These are phyloP conservation scores for Ascochyta fabae DNA, from an alignment of 2,329 filamentous ascomycete genomes.

Conservation along the genomic window DNA sequence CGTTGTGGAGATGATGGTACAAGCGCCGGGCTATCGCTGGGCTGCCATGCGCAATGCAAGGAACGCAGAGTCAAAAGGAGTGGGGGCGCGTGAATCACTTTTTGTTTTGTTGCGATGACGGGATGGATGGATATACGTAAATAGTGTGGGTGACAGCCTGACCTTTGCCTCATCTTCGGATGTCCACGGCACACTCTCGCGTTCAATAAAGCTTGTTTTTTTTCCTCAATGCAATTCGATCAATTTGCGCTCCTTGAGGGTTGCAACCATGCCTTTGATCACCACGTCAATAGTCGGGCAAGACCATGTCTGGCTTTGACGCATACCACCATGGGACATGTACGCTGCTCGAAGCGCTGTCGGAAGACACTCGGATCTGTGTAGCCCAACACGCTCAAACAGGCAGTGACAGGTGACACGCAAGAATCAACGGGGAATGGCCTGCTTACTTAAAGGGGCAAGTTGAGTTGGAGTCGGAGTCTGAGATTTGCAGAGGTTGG, in stretches of 20 bases:
- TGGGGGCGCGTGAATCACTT: neutral
- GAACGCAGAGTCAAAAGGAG: neutral
- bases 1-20: slow-evolving; percentile 2
- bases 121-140: neutral
- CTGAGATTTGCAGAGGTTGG: neutral
- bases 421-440: slow-evolving; percentile 20
- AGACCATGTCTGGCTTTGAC: neutral
- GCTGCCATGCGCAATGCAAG: slow-evolving; percentile 2
- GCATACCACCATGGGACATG: slow-evolving; percentile 11
- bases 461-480: slow-evolving; percentile 2
- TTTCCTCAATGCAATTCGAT: neutral
- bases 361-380: neutral
- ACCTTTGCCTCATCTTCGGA: too few relatives aligned
- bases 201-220: neutral
- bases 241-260: too few relatives aligned
- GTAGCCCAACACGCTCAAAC: slow-evolving; percentile 4
- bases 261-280: neutral
- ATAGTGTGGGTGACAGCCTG: too few relatives aligned
- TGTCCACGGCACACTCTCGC: too few relatives aligned
- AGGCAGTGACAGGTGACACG: slow-evolving; percentile 32
- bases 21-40: slow-evolving; percentile 5
- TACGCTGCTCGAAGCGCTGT: slow-evolving; percentile 12
- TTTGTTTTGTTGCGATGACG: slow-evolving; percentile 4
- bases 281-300: neutral
- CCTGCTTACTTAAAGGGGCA: slow-evolving; percentile 31